Evolutionary conservation across 1,284 basidiomycete species (phyloP), one percentile per base, ranked within the genome.

Genomic region (Pholiota adiposa): DNA sequence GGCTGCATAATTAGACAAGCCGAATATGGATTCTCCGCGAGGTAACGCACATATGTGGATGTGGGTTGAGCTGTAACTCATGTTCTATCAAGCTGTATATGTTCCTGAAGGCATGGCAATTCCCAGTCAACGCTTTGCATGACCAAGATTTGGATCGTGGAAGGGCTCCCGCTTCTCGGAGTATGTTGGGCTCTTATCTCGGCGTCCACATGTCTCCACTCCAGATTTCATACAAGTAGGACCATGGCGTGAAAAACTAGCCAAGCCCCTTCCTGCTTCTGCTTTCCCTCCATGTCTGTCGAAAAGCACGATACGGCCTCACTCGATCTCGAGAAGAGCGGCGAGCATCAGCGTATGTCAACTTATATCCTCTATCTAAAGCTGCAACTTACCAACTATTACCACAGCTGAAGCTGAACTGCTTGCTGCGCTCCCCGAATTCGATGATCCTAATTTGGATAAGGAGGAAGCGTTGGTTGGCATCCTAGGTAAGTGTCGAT

Each of bases 401-500:
- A 21, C 56, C 40, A 51, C 58, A 76, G 74, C 62, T 54, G 65
- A 69, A 23, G 41, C 74, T 51, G 71, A 72, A 56, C 68, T 69
- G 19, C 62, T 73, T 44, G 70, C 63, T 3, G 70, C 63, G 3
- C 51, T 75, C 44, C 68, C 79, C 43, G 78, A 82, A 46, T 87
- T 86, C 68, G 85, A 88, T 61, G 88, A 90, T 65, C 88, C 87
- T 16, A 89, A 90, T 68, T 75, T 87, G 54, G 75, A 88, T 73
- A 77, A 75, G 58, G 76, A 81, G 4, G 76, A 68, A 18, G 76
- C 75, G 2, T 29, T 78, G 11, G 68, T 65, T 16, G 83, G 80
- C 5, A 65, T 77, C 11, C 67, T 81, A 36, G 77, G 77, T 76
- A 63, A 14, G 12, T 27, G 1, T 16, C 23, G 23, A 9, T 12